phyloP scores from a whole-genome alignment of 345 rosid genomes.

The Tarenaya hassleriana region DNA sequence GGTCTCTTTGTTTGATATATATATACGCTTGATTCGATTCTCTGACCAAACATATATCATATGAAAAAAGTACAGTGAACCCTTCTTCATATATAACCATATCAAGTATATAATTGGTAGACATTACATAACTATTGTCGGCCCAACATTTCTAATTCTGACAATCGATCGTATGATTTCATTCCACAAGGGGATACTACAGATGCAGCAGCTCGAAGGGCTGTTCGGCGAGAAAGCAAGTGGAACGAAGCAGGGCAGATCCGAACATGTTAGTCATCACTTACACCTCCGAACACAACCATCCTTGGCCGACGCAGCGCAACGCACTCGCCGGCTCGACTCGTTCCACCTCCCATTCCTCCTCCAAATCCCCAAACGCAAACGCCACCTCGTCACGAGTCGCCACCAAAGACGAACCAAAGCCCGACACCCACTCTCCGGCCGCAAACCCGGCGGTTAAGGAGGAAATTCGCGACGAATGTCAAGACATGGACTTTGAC shows the following conservation, averaged over 20 bases:
- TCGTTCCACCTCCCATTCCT: conserved; percentile 39
- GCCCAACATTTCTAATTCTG: too few relatives aligned
- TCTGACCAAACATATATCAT: too few relatives aligned
- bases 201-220: conserved; percentile 98
- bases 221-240: conserved; percentile 95
- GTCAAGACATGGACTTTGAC: conserved; percentile 20
- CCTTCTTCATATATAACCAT: too few relatives aligned
- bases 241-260: conserved; percentile 90
- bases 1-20: too few relatives aligned
- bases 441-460: conserved; percentile 33
- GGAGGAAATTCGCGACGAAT: conserved; percentile 43
- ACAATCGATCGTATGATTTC: conserved; percentile 9
- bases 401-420: conserved; percentile 15
- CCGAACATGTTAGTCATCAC: conserved; percentile 98
- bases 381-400: background rate
- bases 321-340: conserved; percentile 77
- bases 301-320: conserved; percentile 91
- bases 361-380: conserved; percentile 16
- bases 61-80: too few relatives aligned
- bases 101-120: too few relatives aligned
- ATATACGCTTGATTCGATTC: too few relatives aligned
- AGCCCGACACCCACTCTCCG: conserved; percentile 9
- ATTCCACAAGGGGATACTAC: conserved; percentile 90
- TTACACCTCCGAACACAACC: conserved; percentile 94
- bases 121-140: too few relatives aligned